Percentiles rank a stretch among this genome's conserved stretches.
phyloP scores from a whole-genome alignment of 2,329 filamentous ascomycete species.

The Cadophora luteo-olivacea region DNA sequence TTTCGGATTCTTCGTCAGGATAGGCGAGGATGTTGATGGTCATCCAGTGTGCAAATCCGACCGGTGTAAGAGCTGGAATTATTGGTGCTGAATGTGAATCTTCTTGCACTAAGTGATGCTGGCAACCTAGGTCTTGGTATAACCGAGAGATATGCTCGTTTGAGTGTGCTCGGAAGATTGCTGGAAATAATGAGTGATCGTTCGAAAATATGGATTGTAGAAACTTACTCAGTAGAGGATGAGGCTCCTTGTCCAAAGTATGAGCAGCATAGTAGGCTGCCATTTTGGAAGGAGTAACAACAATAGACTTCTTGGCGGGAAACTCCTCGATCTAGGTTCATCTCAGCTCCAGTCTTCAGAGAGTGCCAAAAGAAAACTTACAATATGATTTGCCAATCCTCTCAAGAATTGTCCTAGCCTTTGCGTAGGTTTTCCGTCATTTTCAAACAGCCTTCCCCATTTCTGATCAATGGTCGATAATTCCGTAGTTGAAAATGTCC shows the following conservation, averaged over 20 bases:
- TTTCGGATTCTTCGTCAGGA: slow-evolving; percentile 75
- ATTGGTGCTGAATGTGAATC: slow-evolving; percentile 58
- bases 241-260: slow-evolving; percentile 66
- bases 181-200: slow-evolving; percentile 29
- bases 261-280: slow-evolving; percentile 74
- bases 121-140: slow-evolving; percentile 58
- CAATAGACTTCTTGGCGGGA: slow-evolving; percentile 69
- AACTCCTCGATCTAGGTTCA: slow-evolving; percentile 68
- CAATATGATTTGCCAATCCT: slow-evolving; percentile 76
- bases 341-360: slow-evolving; percentile 23
- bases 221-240: slow-evolving; percentile 70
- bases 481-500: slow-evolving; percentile 48
- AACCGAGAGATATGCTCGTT: slow-evolving; percentile 61
- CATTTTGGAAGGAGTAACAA: slow-evolving; percentile 80
- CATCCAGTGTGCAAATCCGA: slow-evolving; percentile 76
- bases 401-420: slow-evolving; percentile 74
- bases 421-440: slow-evolving; percentile 68
- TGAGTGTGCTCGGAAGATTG: slow-evolving; percentile 38
- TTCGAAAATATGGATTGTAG: background rate
- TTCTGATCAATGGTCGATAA: slow-evolving; percentile 70
- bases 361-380: slow-evolving; percentile 48
- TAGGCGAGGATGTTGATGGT: slow-evolving; percentile 75
- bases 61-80: slow-evolving; percentile 69
- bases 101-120: slow-evolving; percentile 70
- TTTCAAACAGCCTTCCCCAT: slow-evolving; percentile 79